These are phyloP conservation scores for Schizosaccharomyces versatilis DNA, from an alignment of 1,139 yeast species.

Conservation along the genomic window DNA sequence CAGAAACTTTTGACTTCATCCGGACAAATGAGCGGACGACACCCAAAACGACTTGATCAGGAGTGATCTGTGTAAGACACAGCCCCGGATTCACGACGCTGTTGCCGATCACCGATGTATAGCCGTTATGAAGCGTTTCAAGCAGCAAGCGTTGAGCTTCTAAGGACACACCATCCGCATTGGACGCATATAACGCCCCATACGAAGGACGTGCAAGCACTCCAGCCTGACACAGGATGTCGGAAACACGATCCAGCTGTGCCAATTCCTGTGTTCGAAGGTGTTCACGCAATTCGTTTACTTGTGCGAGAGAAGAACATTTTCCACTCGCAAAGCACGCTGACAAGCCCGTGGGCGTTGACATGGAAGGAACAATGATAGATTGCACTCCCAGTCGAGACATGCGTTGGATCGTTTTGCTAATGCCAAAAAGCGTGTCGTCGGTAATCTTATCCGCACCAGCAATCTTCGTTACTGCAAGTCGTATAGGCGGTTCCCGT, in stretches of 20 bases:
- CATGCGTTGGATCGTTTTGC: conserved; percentile 29
- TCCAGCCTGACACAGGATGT: not conserved
- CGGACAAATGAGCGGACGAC: not conserved
- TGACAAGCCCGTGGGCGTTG: not conserved
- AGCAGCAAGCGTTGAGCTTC: not conserved
- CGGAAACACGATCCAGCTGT: not conserved
- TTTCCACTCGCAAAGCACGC: not conserved
- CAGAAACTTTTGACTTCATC: conserved; percentile 13
- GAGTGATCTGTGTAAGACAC: not conserved
- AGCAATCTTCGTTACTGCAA: conserved; percentile 32
- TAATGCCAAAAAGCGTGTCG: conserved; percentile 24
- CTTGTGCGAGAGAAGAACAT: not conserved
- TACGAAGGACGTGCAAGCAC: not conserved
- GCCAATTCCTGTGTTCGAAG: conserved; percentile 57
- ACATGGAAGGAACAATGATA: conserved; percentile 20
- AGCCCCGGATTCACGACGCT: not conserved
- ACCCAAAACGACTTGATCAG: not conserved
- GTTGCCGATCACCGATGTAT: not conserved
- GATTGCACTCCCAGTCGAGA: conserved; percentile 30
- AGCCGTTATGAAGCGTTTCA: not conserved
- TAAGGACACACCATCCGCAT: not conserved
- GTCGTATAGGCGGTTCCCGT: conserved; percentile 21
- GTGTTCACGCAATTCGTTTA: conserved; percentile 41
- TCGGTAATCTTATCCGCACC: conserved; percentile 21
- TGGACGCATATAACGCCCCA: not conserved